These are phyloP conservation scores for Scleroderma citrinum DNA, from an alignment of 768 basidiomycete species.

Conservation along the genomic window DNA sequence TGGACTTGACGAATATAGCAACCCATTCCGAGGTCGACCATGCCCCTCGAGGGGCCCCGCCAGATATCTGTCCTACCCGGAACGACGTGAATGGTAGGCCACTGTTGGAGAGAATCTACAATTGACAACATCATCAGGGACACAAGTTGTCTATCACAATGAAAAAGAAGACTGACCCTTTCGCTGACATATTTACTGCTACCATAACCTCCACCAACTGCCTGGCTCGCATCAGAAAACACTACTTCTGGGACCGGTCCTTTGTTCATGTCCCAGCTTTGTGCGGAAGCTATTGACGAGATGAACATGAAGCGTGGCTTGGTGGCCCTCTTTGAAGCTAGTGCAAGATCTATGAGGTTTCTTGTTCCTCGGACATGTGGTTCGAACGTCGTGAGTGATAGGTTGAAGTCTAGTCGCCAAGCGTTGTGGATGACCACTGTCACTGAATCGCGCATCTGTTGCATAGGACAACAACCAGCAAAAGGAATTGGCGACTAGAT, in stretches of 20 bases:
- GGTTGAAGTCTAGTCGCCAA: constrained; percentile 49
- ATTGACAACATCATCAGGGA: background rate
- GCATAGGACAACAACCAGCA: background rate
- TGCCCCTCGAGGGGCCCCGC: constrained; percentile 27
- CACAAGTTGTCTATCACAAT: background rate
- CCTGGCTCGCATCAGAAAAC: constrained; percentile 17
- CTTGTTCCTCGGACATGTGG: constrained; percentile 40
- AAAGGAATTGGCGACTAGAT: background rate
- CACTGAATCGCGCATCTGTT: constrained; percentile 28
- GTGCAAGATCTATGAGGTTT: constrained; percentile 37
- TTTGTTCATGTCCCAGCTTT: constrained; percentile 9
- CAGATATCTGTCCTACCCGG: constrained; percentile 34
- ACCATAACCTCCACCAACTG: constrained; percentile 33
- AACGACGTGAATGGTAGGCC: constrained; percentile 29
- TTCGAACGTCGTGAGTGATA: constrained; percentile 46
- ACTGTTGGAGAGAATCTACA: constrained; percentile 27
- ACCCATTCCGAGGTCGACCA: constrained; percentile 35
- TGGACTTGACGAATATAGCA: constrained; percentile 32
- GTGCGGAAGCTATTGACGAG: constrained; percentile 29
- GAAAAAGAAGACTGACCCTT: constrained; percentile 11
- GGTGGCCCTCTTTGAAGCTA: constrained; percentile 17
- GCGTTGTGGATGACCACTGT: constrained; percentile 40
- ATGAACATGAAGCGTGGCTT: constrained; percentile 38
- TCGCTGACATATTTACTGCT: constrained; percentile 28
- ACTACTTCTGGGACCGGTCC: constrained; percentile 29